Evolutionary conservation across 2,329 filamentous ascomycete species (phyloP).

Genomic region (Penicillium sp.): DNA sequence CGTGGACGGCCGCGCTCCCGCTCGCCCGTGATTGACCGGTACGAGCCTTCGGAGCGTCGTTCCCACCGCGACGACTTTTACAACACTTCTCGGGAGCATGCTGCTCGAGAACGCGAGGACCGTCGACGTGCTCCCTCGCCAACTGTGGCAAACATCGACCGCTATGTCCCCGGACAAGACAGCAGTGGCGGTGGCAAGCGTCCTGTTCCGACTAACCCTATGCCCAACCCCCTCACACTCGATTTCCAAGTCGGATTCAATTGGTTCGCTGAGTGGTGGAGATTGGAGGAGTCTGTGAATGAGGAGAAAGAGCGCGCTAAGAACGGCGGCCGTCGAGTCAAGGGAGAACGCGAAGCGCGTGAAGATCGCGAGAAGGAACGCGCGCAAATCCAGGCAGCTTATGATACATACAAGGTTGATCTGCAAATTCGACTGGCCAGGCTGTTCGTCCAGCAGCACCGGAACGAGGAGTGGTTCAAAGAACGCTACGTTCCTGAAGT

Average conservation of each 20-base stretch:
- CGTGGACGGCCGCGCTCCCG: constrained; percentile 54
- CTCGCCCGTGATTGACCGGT: constrained; percentile 63
- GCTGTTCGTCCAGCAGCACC: constrained; percentile 85
- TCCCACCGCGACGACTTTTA: constrained; percentile 58
- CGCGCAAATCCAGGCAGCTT: constrained; percentile 62
- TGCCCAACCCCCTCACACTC: constrained; percentile 60
- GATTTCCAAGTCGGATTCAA: constrained; percentile 67
- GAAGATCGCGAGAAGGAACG: constrained; percentile 63
- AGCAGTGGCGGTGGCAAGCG: constrained; percentile 49
- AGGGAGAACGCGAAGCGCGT: constrained; percentile 60
- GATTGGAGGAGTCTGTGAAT: constrained; percentile 60
- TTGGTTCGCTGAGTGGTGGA: constrained; percentile 68
- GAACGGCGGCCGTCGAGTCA: constrained; percentile 57
- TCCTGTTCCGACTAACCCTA: constrained; percentile 53
- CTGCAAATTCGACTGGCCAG: constrained; percentile 74
- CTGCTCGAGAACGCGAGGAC: constrained; percentile 55
- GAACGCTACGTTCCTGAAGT: constrained; percentile 88
- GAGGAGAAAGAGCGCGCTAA: constrained; percentile 62
- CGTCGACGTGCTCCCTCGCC: constrained; percentile 58
- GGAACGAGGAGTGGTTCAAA: constrained; percentile 95
- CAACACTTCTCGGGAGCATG: constrained; percentile 39
- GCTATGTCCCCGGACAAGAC: constrained; percentile 64
- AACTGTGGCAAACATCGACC: constrained; percentile 57
- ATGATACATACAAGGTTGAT: constrained; percentile 64
- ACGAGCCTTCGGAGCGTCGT: constrained; percentile 57